Evolutionary conservation across 371 early-diverging fungal species (phyloP), one percentile per base, ranked within the genome.

Genomic region (Nematocida ironsii): DNA sequence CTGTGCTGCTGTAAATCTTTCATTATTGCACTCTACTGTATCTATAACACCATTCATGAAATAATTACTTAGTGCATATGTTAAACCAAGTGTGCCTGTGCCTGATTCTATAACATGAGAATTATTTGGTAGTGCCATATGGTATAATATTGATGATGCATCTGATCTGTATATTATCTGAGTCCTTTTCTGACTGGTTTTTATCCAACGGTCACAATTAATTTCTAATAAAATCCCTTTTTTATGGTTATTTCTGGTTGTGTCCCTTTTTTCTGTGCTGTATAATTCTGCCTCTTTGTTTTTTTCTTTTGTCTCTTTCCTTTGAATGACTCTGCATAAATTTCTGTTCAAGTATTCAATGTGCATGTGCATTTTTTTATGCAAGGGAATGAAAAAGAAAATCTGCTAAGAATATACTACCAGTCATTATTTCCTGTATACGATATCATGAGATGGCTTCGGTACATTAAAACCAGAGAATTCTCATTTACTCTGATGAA

Each of bases 401-500:
- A n/a, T n/a, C 9, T 11, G 9, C 73, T 82, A 18, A 13, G 27
- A 5, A n/a, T 16, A 47, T 87, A 87, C 73, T 87, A 87, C 71
- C 57, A 61, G 60, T 48, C 69, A 18, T 18, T 84, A 6, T 85
- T 85, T 82, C 87, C 87, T 9, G n/a, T 66, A 20, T 66, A 82
- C 39, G 54, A 47, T 9, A 57, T 87, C 7, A 83, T 70, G 47
- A 54, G 54, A 40, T 82, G 83, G 66, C 74, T 87, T n/a, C 25
- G 80, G 27, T 83, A 85, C 27, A 66, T 61, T n/a, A 55, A 72
- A 20, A 54, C 55, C 23, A 45, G 97, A 73, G 97, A 98, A 88
- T 92, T 97, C 86, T 92, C 93, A 85, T 95, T 95, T 84, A 92
- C 91, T 0, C 87, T 94, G 23, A 86, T 67, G 74, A 89, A 81